Evolutionary conservation across 768 basidiomycete species (phyloP).

Genomic region (Phanerodontia chrysosporium): DNA sequence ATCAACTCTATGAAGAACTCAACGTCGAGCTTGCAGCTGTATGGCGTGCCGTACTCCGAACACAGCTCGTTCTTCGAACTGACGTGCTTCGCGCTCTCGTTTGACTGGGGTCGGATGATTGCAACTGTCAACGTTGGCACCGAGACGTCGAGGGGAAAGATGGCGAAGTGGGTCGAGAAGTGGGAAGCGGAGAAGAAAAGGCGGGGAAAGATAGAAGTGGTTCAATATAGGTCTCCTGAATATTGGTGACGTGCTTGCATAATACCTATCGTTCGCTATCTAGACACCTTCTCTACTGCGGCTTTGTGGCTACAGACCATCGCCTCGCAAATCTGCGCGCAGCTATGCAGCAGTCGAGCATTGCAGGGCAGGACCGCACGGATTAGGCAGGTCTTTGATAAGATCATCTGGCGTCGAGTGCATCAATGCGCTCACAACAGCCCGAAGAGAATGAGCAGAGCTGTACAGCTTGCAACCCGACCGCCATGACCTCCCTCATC

Average conservation of each 20-base stretch:
- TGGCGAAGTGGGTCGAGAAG: conserved; percentile 82
- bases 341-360: too few relatives aligned
- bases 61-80: conserved; percentile 95
- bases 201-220: conserved; percentile 32
- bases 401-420: background rate
- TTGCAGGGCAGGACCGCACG: background rate
- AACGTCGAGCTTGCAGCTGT: conserved; percentile 63
- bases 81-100: conserved; percentile 89
- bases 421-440: conserved; percentile 1
- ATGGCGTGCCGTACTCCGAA: conserved; percentile 89
- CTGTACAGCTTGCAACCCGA: conserved; percentile 5
- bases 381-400: background rate
- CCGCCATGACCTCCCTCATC: conserved; percentile 42
- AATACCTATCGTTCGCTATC: too few relatives aligned
- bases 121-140: conserved; percentile 91
- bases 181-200: conserved; percentile 79
- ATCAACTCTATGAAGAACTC: conserved; percentile 71
- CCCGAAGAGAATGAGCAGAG: background rate
- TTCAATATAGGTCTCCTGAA: conserved; percentile 36
- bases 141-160: conserved; percentile 70
- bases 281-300: too few relatives aligned
- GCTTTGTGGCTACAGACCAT: too few relatives aligned
- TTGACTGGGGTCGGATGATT: conserved; percentile 85
- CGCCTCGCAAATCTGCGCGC: too few relatives aligned
- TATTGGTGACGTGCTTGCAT: conserved; percentile 38